These are phyloP conservation scores for Blastocystis sp. DNA, from an alignment of 352 stramenopile genomes.

Conservation along the genomic window DNA sequence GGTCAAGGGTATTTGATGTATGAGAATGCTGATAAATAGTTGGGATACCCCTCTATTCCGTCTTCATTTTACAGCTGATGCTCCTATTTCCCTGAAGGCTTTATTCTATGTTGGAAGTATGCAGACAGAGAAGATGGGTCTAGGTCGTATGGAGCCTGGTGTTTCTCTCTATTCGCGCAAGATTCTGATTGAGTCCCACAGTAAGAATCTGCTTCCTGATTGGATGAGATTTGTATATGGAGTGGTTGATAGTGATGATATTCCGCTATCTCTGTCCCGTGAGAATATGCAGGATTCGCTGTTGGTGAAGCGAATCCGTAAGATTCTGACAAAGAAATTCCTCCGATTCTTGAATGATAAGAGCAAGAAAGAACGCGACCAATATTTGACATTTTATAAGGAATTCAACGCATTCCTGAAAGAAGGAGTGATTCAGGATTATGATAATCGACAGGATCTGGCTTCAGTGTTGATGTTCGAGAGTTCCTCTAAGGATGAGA, in stretches of 20 bases:
- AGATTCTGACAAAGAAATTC: slow-evolving; percentile 88
- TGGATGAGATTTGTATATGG: slow-evolving; percentile 92
- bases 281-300: slow-evolving; percentile 98
- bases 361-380: slow-evolving; percentile 87
- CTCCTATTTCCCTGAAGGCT: slow-evolving; percentile 94
- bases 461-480: slow-evolving; percentile 97
- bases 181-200: slow-evolving; percentile 97
- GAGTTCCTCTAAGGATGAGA: slow-evolving; percentile 85
- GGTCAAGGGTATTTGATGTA: slow-evolving; percentile 81
- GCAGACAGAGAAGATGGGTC: slow-evolving; percentile 86
- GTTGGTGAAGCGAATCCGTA: slow-evolving; percentile 90
- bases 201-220: slow-evolving; percentile 91
- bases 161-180: slow-evolving; percentile 97
- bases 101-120: slow-evolving; percentile 86
- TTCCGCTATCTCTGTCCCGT: slow-evolving; percentile 95
- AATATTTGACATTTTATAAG: slow-evolving; percentile 90
- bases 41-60: slow-evolving; percentile 86
- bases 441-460: slow-evolving; percentile 79
- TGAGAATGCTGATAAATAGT: slow-evolving; percentile 60
- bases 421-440: slow-evolving; percentile 72
- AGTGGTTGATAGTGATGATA: slow-evolving; percentile 92
- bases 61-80: slow-evolving; percentile 95
- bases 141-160: slow-evolving; percentile 88
- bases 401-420: slow-evolving; percentile 84
- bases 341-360: slow-evolving; percentile 78